Conservation (phyloP, 73 alveolate species). For the Effrenium voratum region DNA sequence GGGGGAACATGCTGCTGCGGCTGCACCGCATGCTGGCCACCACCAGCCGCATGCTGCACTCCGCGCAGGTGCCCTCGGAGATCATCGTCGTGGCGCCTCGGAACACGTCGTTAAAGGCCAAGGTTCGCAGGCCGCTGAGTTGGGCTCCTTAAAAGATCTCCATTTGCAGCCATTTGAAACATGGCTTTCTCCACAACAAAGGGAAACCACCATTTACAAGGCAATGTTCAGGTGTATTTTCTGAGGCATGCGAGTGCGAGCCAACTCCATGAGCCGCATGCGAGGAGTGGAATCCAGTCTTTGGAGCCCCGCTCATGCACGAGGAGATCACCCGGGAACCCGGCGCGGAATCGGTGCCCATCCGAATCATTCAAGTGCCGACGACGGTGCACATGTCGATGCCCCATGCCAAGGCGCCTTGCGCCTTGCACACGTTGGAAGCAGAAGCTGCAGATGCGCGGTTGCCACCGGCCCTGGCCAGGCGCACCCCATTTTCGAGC, state of each 20-base stretch:
- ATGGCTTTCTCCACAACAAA: no score
- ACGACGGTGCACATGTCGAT: conserved; percentile 76
- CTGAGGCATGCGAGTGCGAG: no score
- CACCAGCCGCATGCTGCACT: conserved; percentile 56
- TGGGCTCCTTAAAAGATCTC: no score
- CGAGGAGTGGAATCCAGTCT: conserved; percentile 88
- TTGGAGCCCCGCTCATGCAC: conserved; percentile 36
- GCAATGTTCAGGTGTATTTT: no score
- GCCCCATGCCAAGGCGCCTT: conserved; percentile 84
- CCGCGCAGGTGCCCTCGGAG: conserved; percentile 61
- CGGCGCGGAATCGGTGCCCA: conserved; percentile 44
- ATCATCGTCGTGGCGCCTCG: conserved; percentile 66
- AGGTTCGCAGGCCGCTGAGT: no score
- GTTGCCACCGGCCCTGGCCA: not conserved
- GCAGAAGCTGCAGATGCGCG: not conserved
- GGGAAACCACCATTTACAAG: no score
- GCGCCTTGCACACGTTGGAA: not conserved
- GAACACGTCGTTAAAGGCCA: not conserved
- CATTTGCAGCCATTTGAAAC: no score
- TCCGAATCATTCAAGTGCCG: conserved; percentile 77
- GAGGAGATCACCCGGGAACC: conserved; percentile 3
- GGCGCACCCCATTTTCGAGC: conserved; percentile 92
- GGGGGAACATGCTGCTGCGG: conserved; percentile 71
- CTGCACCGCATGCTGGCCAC: conserved; percentile 90
- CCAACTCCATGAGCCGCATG: no score